A percentile compares a stretch with the other conserved stretches of the same genome.
These are phyloP conservation scores for Aspergillus flavus DNA, from an alignment of 2,329 filamentous ascomycete genomes.

Conservation along the genomic window DNA sequence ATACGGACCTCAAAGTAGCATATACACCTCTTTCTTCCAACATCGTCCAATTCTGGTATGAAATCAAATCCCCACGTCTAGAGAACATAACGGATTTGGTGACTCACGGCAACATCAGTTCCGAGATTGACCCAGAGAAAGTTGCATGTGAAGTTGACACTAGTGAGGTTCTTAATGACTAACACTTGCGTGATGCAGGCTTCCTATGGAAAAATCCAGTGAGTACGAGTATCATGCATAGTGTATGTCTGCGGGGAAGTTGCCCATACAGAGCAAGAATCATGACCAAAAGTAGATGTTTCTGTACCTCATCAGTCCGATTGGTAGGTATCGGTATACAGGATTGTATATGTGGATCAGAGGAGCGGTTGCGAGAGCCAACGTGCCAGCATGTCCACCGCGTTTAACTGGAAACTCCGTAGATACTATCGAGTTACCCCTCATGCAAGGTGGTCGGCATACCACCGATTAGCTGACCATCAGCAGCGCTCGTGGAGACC, in stretches of 20 bases:
- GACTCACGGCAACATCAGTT: too few species aligned
- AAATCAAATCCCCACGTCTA: too few species aligned
- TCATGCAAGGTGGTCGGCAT: background rate
- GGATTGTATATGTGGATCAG: background rate
- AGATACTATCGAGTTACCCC: background rate
- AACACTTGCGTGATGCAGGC: background rate
- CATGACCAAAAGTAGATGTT: background rate
- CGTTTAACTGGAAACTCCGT: background rate
- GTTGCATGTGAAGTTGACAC: too few species aligned
- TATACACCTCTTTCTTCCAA: background rate
- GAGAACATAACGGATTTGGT: too few species aligned
- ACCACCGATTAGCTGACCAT: background rate
- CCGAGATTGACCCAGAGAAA: too few species aligned
- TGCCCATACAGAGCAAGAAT: background rate
- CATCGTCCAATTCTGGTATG: too few species aligned
- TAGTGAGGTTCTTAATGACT: too few species aligned
- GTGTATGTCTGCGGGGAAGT: background rate
- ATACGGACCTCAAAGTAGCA: slow-evolving; percentile 6
- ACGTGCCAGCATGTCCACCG: background rate
- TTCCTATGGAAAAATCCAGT: background rate
- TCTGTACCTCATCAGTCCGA: too few species aligned
- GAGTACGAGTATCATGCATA: background rate
- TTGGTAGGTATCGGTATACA: too few species aligned
- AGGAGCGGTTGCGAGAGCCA: background rate
- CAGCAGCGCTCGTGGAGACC: background rate